Evolutionary conservation across 371 early-diverging fungal species (phyloP), one percentile per base, ranked within the genome.

Genomic region (Nosema muscidifuracis): DNA sequence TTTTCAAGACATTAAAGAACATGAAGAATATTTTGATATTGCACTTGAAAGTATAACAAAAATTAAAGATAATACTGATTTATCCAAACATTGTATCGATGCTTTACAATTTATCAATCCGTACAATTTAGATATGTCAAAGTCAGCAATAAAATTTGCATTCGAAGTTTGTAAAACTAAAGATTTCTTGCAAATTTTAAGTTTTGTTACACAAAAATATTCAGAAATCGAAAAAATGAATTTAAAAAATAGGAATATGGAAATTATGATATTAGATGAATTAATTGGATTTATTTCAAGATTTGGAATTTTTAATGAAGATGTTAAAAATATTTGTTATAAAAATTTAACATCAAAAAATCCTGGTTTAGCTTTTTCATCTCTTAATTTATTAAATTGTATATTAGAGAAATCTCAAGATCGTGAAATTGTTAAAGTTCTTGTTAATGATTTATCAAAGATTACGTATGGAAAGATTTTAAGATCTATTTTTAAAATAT

Each of bases 401-500:
- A 22, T 31, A 10, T 6, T 6, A 22, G 56, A 24, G 20, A 44
- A 26, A 2, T 24, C 43, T 26, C 22, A 20, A 33, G 34, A 43
- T 61, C 0, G 1, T 12, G 7, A 31, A 0, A 30, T 67, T 47
- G 0, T 80, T 38, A 31, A 62, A 16, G 3, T 24, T 22, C 30
- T 78, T 3, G 40, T 79, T n/a, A 31, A 65, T 4, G 33, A 18
- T 40, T 47, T 81, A 26, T 50, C 33, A 12, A 40, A 92, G 53
- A 89, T 96, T 84, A 91, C 90, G 80, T 89, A 90, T 2, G 91
- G 93, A 72, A 88, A 93, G 80, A 94, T 94, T 6, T 88, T 94
- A 81, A 89, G 97, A 68, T 92, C 92, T 34, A 94, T 92, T 16
- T 87, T 97, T 65, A 92, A 93, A 91, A 91, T 95, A 73, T 85